Conservation (phyloP, 2,329 filamentous ascomycete genomes). For the Colletotrichum spaethianum region DNA sequence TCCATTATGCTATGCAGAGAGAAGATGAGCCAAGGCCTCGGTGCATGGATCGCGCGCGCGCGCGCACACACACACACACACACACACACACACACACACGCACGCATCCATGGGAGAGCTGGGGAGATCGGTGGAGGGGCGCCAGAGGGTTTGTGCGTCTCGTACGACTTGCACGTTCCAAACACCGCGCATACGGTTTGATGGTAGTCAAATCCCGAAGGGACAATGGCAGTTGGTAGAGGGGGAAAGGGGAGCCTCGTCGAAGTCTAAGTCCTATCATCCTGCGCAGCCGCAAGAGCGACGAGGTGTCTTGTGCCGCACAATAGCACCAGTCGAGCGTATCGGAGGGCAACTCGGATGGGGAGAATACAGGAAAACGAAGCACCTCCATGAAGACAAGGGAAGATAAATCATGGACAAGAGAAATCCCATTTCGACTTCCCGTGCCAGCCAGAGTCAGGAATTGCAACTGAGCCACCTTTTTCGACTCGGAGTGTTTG, state of each 20-base stretch:
- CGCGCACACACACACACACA: background rate
- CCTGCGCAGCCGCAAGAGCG: background rate
- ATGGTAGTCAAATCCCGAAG: conserved; percentile 5
- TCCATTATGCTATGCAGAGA: background rate
- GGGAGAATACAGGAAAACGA: background rate
- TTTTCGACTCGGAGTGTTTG: background rate
- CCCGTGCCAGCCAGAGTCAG: background rate
- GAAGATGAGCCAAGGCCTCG: background rate
- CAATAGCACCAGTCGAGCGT: background rate
- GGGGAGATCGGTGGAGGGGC: background rate
- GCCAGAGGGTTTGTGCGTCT: background rate
- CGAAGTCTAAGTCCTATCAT: conserved; percentile 24
- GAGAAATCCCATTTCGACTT: background rate
- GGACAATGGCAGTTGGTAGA: background rate
- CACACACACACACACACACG: background rate
- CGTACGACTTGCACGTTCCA: background rate
- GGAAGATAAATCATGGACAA: too few relatives aligned
- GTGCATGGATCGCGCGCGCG: too few relatives aligned
- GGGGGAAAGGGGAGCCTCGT: background rate
- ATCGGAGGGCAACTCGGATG: background rate
- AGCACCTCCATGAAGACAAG: background rate
- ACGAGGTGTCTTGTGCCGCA: conserved; percentile 1
- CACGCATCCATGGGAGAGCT: background rate
- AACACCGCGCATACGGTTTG: background rate
- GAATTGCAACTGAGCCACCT: background rate